Conservation (phyloP, 2,329 filamentous ascomycete species). For the Chrysoporthe austroafricana region DNA sequence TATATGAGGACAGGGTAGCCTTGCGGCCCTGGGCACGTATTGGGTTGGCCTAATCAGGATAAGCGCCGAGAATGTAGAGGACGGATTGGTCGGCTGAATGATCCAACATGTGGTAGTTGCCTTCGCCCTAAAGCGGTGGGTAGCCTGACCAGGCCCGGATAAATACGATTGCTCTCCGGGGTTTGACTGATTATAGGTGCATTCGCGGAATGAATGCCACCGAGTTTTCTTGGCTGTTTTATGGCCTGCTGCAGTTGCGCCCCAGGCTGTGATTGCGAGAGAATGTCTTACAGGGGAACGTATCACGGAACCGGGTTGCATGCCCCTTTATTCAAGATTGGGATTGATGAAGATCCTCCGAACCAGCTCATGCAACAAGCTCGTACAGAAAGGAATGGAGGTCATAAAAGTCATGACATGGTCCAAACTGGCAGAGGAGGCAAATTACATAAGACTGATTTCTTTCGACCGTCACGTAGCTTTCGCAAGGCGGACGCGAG, state of each 20-base stretch:
- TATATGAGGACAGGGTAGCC: neutral
- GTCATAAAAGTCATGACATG: too few relatives aligned
- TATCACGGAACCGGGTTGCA: neutral
- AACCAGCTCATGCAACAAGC: neutral
- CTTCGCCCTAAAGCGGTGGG: conserved; percentile 1
- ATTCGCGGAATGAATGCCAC: conserved; percentile 16
- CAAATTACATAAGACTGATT: too few relatives aligned
- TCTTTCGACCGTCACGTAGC: too few relatives aligned
- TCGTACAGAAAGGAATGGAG: too few relatives aligned
- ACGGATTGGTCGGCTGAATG: conserved; percentile 24
- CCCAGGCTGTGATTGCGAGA: neutral
- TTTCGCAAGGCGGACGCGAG: too few relatives aligned
- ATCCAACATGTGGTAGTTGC: conserved; percentile 16
- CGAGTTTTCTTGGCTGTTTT: conserved; percentile 7
- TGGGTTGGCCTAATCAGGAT: conserved; percentile 8
- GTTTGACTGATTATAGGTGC: conserved; percentile 6
- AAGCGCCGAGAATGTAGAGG: neutral
- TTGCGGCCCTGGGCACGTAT: conserved; percentile 1
- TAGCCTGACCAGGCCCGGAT: neutral
- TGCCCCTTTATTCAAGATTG: neutral
- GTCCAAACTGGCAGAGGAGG: too few relatives aligned
- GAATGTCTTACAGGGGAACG: neutral
- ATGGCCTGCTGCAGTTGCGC: too few relatives aligned
- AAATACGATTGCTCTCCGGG: conserved; percentile 1
- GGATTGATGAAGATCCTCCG: neutral